Conservation (phyloP, 208 protist species). For the Acanthamoeba sp. region DNA sequence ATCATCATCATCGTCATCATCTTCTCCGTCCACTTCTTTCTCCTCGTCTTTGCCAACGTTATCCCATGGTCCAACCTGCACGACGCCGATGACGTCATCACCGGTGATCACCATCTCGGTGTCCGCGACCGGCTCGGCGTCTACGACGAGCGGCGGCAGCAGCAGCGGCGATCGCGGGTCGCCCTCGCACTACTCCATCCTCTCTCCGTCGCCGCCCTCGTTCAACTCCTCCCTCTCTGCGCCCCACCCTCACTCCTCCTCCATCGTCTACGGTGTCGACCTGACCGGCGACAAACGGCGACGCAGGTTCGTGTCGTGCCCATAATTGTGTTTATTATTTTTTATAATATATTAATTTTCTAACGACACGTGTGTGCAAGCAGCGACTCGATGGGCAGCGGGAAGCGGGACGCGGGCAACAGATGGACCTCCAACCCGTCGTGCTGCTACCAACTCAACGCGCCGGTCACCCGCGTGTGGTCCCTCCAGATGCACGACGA, state of each 20-base stretch:
- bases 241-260: background rate
- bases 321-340: background rate
- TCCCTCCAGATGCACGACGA: slow-evolving; percentile 26
- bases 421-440: slow-evolving; percentile 1
- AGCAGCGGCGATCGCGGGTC: background rate
- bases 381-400: background rate
- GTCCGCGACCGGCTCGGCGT: background rate
- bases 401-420: slow-evolving; percentile 12
- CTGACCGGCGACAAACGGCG: background rate
- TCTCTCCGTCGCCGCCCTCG: too few species aligned
- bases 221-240: background rate
- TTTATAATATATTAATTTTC: too few species aligned
- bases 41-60: too few species aligned
- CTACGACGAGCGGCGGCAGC: too few species aligned
- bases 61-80: too few species aligned
- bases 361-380: background rate
- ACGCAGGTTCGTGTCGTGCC: background rate
- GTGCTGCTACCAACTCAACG: slow-evolving; percentile 37
- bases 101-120: background rate
- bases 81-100: too few species aligned
- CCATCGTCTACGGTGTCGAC: background rate
- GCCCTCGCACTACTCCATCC: too few species aligned
- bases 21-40: too few species aligned
- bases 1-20: background rate
- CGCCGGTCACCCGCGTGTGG: background rate